These are phyloP conservation scores for Myriosclerotinia duriaeana DNA, from an alignment of 2,329 filamentous ascomycete species.

Conservation along the genomic window DNA sequence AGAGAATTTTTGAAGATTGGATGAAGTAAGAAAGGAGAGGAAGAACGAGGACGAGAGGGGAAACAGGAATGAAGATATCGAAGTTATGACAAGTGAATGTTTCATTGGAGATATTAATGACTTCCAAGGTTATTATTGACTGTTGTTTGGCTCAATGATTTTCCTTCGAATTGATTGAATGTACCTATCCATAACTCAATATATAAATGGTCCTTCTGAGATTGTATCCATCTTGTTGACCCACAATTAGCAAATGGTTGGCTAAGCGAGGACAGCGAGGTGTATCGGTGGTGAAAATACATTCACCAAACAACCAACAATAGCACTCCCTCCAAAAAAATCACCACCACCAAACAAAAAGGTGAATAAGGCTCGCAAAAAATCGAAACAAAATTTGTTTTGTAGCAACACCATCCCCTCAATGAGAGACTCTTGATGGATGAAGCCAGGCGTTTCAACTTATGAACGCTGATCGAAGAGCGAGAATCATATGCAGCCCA, in stretches of 20 bases:
- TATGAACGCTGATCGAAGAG: constrained; percentile 8
- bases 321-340: background rate
- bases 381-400: background rate
- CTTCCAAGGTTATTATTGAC: too few species aligned
- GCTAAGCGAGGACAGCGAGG: background rate
- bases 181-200: background rate
- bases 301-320: background rate
- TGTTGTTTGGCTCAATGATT: too few species aligned
- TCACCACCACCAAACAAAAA: background rate
- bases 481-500: background rate
- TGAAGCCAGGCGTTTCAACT: background rate
- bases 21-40: background rate
- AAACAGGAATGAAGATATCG: background rate
- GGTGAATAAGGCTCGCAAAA: background rate
- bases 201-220: background rate
- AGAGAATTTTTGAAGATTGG: background rate
- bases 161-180: background rate
- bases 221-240: background rate
- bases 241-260: background rate
- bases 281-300: background rate
- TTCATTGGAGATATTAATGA: background rate
- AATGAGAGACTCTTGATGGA: constrained; percentile 11
- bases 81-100: background rate
- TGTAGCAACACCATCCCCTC: background rate
- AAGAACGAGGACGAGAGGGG: background rate